Evolutionary conservation across 495 filamentous ascomycete species (phyloP).

Genomic region (Amorphotheca resinae): DNA sequence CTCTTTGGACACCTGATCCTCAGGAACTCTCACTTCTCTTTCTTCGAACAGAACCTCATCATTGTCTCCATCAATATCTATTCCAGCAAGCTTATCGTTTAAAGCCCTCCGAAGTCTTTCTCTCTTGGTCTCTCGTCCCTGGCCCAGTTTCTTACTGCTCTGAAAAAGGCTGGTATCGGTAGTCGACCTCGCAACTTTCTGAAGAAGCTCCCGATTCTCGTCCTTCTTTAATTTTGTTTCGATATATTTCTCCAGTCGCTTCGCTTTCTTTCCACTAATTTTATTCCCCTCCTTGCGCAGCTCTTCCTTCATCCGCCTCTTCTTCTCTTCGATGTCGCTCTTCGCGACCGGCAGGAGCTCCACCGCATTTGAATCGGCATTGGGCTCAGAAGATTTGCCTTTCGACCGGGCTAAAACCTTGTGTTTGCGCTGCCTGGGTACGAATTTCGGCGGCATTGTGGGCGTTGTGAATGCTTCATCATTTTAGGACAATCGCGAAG

Average conservation of each 20-base stretch:
- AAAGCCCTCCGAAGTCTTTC: conserved; percentile 49
- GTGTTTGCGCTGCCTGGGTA: conserved; percentile 72
- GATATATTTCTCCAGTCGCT: conserved; percentile 94
- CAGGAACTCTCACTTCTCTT: conserved; percentile 13
- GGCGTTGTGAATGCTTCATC: not conserved
- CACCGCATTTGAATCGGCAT: conserved; percentile 53
- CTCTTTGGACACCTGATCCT: conserved; percentile 11
- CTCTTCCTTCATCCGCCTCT: conserved; percentile 39
- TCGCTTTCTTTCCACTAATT: conserved; percentile 83
- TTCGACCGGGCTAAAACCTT: conserved; percentile 42
- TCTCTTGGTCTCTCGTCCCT: conserved; percentile 49
- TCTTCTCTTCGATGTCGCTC: conserved; percentile 54
- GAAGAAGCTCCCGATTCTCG: conserved; percentile 74
- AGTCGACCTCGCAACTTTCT: conserved; percentile 63
- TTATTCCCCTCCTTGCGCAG: conserved; percentile 61
- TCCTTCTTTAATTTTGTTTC: conserved; percentile 92
- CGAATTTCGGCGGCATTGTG: conserved; percentile 57
- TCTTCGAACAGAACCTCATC: conserved; percentile 33
- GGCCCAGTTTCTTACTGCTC: conserved; percentile 66
- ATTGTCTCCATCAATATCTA: conserved; percentile 26
- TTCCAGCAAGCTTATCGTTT: conserved; percentile 27
- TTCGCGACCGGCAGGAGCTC: conserved; percentile 51
- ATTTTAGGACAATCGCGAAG: not conserved
- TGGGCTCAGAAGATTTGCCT: conserved; percentile 31
- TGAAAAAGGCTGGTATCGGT: conserved; percentile 70